Evolutionary conservation across 2,329 filamentous ascomycete species (phyloP), one percentile per base, ranked within the genome.

Genomic region (Xylariaceae sp.): DNA sequence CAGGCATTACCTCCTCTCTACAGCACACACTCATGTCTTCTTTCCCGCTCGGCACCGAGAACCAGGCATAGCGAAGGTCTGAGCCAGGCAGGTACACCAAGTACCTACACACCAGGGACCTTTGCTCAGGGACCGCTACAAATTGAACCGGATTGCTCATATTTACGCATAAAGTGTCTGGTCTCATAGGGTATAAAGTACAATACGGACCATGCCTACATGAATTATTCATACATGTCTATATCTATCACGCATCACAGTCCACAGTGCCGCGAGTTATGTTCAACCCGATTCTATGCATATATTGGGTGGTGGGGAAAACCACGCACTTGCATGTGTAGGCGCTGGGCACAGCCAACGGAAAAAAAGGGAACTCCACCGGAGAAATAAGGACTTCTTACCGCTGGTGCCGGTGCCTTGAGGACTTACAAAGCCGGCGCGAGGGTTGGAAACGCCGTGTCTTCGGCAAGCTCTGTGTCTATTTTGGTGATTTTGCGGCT

Each of bases 311-410:
- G 19, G 39, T 42, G 45, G 45, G 45, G 21, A 39, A 45, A 24
- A 28, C 17, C 38, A 45, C 42, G 42, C 35, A 23, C 39, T 29
- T 23, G 31, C 27, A 38, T 36, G 34, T 36, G 37, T 29, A 45
- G 41, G 43, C n/a, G n/a, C n/a, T 35, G 35, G 14, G 37, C 46
- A 46, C 11, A 43, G 43, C 40, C n/a, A n/a, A n/a, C n/a, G n/a
- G n/a, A n/a, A n/a, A n/a, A n/a, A n/a, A 41, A 43, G 46, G 46
- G 39, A 48, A 48, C 46, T 46, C 23, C 31, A 36, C 40, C 46
- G 40, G 46, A 43, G 34, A 46, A 31, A 31, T 8, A 38, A 15
- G 40, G 41, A 31, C 37, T 24, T 13, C 33, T 35, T 24, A 30
- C 21, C 33, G 15, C 14, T 37, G 21, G 36, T 28, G 43, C 36